Percentiles rank a stretch among this genome's conserved stretches.
These are phyloP conservation scores for Nadsonia commutata DNA, from an alignment of 1,139 yeast genomes.

Conservation along the genomic window DNA sequence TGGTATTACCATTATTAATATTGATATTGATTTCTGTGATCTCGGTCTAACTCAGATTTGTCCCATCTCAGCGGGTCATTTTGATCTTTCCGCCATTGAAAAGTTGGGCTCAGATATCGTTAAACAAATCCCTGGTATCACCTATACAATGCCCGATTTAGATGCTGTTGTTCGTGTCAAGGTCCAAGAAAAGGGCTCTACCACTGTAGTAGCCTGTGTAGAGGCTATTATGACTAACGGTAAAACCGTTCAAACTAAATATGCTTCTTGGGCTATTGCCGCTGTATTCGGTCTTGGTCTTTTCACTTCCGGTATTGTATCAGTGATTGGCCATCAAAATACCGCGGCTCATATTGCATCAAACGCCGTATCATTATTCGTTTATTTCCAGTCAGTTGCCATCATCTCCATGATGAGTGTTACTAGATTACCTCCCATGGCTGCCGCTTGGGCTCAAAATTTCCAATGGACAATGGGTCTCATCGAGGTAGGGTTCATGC, in stretches of 20 bases:
- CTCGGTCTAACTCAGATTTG: constrained; percentile 39
- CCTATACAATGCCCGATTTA: constrained; percentile 82
- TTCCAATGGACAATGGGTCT: constrained; percentile 95
- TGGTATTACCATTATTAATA: constrained; percentile 56
- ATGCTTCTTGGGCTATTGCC: constrained; percentile 96
- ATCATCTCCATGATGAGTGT: constrained; percentile 96
- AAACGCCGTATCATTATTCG: constrained; percentile 80
- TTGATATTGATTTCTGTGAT: constrained; percentile 49
- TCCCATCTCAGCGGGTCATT: constrained; percentile 78
- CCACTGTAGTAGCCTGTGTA: constrained; percentile 67
- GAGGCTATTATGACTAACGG: constrained; percentile 79
- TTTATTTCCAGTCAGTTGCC: constrained; percentile 88
- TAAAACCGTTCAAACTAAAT: constrained; percentile 85
- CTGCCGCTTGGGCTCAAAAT: constrained; percentile 97
- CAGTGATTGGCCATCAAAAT: constrained; percentile 76
- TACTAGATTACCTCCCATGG: constrained; percentile 83
- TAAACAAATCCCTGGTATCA: constrained; percentile 57
- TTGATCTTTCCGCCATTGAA: constrained; percentile 44
- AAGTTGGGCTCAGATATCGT: constrained; percentile 27
- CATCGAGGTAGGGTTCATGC: constrained; percentile 68
- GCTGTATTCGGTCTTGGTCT: constrained; percentile 82
- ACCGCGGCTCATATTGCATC: constrained; percentile 97
- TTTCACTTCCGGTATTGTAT: constrained; percentile 71
- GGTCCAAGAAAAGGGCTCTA: constrained; percentile 35
- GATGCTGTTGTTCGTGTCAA: constrained; percentile 81